Conservation (phyloP, 2,329 filamentous ascomycete genomes). For the Xylariaceae sp. region DNA sequence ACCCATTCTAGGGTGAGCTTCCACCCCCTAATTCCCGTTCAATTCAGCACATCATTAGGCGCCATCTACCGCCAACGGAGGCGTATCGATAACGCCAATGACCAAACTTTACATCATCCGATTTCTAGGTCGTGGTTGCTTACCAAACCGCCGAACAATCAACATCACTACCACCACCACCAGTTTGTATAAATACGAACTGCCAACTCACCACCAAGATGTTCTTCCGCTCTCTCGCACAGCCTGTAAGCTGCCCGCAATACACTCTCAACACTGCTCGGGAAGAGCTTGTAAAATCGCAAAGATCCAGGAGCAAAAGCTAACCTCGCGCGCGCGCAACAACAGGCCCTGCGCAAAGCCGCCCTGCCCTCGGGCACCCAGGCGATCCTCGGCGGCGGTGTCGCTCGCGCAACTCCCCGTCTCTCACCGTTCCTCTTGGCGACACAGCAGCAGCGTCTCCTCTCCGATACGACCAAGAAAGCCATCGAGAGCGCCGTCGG, state of each 20-base stretch:
- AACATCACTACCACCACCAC: not conserved
- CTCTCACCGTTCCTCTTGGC: constrained; percentile 29
- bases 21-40: not conserved
- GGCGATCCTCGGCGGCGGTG: no score
- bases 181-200: constrained; percentile 8
- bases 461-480: constrained; percentile 73
- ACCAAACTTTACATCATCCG: constrained; percentile 4
- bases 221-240: constrained; percentile 24
- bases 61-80: no score
- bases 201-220: constrained; percentile 19
- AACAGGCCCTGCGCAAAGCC: constrained; percentile 43
- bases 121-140: constrained; percentile 11
- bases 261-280: not conserved
- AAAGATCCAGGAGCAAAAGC: no score
- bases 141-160: constrained; percentile 8
- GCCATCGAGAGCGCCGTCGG: constrained; percentile 88
- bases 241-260: constrained; percentile 18
- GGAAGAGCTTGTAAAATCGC: no score
- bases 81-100: no score
- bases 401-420: constrained; percentile 21
- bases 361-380: no score
- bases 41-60: no score
- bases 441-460: constrained; percentile 57
- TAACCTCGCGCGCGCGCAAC: no score
- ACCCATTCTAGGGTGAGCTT: not conserved